Evolutionary conservation across 1,284 basidiomycete species (phyloP).

Genomic region (Fistulinella staudtii): DNA sequence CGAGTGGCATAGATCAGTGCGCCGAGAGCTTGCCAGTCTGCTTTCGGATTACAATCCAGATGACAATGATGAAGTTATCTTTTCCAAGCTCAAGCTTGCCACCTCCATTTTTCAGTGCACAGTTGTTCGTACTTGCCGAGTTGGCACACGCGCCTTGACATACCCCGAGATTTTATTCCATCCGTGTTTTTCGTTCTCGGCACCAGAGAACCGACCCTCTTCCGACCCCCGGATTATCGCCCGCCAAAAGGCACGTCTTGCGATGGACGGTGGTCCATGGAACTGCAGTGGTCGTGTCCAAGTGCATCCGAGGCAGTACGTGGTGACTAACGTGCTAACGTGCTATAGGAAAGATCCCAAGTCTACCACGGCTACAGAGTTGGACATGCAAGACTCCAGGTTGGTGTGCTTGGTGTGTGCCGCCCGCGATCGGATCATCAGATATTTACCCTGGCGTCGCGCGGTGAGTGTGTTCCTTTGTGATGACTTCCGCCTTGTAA

Average conservation of each 20-base stretch:
- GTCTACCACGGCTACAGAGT: conserved; percentile 25
- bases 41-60: conserved; percentile 21
- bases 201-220: conserved; percentile 5
- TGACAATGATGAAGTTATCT: conserved; percentile 18
- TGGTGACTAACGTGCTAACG: conserved; percentile 16
- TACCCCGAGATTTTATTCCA: conserved; percentile 32
- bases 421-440: conserved; percentile 3
- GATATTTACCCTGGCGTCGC: conserved; percentile 24
- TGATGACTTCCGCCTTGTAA: not conserved
- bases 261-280: conserved; percentile 34
- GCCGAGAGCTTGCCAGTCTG: conserved; percentile 28
- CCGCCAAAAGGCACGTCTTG: conserved; percentile 19
- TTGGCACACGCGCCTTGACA: conserved; percentile 10
- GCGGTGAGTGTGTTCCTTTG: conserved; percentile 13
- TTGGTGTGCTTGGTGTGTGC: conserved; percentile 20
- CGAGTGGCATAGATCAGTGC: conserved; percentile 24
- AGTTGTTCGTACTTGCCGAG: conserved; percentile 16
- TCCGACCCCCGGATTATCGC: conserved; percentile 22
- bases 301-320: conserved; percentile 19
- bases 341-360: conserved; percentile 24
- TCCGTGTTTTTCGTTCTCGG: conserved; percentile 26
- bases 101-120: conserved; percentile 29
- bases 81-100: conserved; percentile 26
- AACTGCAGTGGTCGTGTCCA: conserved; percentile 24
- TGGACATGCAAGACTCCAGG: conserved; percentile 22